Percentiles rank a stretch among this genome's conserved stretches.
Conservation (phyloP, 176 grass and related monocot genomes). For the Carex scoparia region DNA sequence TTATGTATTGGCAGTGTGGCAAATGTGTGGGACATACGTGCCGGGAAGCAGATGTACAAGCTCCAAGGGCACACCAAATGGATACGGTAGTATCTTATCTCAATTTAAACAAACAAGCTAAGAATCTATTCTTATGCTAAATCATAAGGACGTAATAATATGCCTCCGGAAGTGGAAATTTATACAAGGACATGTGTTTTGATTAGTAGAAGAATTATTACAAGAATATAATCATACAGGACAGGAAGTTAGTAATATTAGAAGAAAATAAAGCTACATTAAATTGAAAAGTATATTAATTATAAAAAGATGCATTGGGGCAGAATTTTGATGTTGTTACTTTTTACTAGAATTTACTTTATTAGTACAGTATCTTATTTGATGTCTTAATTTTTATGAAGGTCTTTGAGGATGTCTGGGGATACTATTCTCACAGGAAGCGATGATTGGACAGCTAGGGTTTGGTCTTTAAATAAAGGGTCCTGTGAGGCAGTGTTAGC, state of each 20-base stretch:
- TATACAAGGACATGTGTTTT: neutral
- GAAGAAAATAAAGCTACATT: slow-evolving; percentile 1
- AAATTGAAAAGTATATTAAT: neutral
- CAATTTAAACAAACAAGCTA: neutral
- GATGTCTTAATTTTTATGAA: slow-evolving; percentile 27
- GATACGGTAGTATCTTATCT: slow-evolving; percentile 61
- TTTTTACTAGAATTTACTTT: neutral
- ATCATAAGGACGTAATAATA: neutral
- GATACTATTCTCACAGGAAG: slow-evolving; percentile 94
- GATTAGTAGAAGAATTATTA: neutral
- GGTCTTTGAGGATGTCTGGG: slow-evolving; percentile 85
- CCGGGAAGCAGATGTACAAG: slow-evolving; percentile 84
- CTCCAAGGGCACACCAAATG: slow-evolving; percentile 98
- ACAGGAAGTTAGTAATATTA: neutral
- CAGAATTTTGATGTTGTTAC: neutral
- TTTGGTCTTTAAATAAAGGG: slow-evolving; percentile 84
- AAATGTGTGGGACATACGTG: slow-evolving; percentile 97
- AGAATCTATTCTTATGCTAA: neutral
- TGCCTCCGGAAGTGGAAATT: neutral
- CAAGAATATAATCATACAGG: neutral
- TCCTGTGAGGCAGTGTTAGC: slow-evolving; percentile 90
- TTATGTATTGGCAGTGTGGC: slow-evolving; percentile 50
- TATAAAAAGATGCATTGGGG: neutral
- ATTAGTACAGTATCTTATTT: neutral
- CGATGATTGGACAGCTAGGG: slow-evolving; percentile 99